These are phyloP conservation scores for Aureobasidium lini DNA, from an alignment of 2,329 filamentous ascomycete species.

Conservation along the genomic window DNA sequence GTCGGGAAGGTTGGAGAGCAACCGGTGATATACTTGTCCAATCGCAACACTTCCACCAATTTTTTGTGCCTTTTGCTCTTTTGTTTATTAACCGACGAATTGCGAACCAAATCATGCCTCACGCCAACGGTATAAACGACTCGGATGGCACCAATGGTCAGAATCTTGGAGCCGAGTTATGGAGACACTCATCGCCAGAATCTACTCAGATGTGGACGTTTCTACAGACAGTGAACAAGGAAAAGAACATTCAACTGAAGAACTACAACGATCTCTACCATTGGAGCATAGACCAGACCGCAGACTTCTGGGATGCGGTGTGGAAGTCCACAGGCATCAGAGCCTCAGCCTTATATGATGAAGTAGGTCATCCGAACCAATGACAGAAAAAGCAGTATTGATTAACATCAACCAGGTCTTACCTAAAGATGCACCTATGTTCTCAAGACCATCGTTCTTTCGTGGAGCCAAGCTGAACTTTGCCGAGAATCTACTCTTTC, in stretches of 20 bases:
- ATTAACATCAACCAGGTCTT: constrained; percentile 52
- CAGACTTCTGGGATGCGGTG: constrained; percentile 74
- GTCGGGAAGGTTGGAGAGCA: not conserved
- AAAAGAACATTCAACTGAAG: constrained; percentile 54
- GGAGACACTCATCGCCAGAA: constrained; percentile 34
- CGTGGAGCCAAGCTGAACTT: constrained; percentile 75
- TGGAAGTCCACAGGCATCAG: constrained; percentile 77
- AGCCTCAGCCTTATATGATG: constrained; percentile 54
- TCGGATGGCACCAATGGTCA: not conserved
- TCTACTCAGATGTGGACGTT: constrained; percentile 40
- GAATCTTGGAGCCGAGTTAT: constrained; percentile 20
- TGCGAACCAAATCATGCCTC: not conserved
- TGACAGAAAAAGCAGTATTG: not conserved
- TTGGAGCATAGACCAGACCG: constrained; percentile 75
- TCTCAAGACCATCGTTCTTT: constrained; percentile 83
- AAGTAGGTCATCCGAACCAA: constrained; percentile 39
- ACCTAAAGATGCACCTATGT: constrained; percentile 61
- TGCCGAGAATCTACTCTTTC: constrained; percentile 88
- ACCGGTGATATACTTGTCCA: constrained; percentile 8
- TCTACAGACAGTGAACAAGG: constrained; percentile 56
- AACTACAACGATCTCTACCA: constrained; percentile 69
- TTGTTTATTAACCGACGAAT: not conserved
- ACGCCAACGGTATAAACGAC: not conserved
- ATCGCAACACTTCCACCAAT: not conserved
- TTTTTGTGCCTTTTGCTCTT: not conserved